Evolutionary conservation across 169 alveolate genomes (phyloP), one percentile per base, ranked within the genome.

Genomic region (Cryptosporidium muris): DNA sequence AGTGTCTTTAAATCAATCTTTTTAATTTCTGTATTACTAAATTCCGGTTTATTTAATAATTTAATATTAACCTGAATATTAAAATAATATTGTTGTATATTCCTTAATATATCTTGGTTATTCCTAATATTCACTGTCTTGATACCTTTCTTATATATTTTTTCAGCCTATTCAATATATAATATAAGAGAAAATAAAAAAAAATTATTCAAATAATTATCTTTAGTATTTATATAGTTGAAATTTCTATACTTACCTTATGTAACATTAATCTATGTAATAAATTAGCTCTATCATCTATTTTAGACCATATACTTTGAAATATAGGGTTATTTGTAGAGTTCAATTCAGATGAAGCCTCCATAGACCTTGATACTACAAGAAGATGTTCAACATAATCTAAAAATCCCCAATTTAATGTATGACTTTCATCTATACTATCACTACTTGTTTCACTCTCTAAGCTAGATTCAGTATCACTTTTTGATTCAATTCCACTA

Each of bases 401-500:
- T 16, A 74, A 45, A 16, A 74, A 74, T 3, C 85, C 68, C 85
- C 85, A 74, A 58, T 74, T 68, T 68, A 74, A 58, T 4, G 85
- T 74, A 40, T 62, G 52, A 42, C 85, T 74, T 25, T 58, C 37
- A 14, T 58, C 85, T n/a, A 58, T 68, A 62, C 85, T 74, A 34
- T 74, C 85, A 58, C 60, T 68, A 74, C 60, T 68, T 12, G 65
- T 58, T 12, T 63, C 63, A 16, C 60, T 68, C 40, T 74, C 85
- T 9, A 51, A 51, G 16, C 74, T 74, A 12, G n/a, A 42, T 8
- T 68, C 85, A 5, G 85, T 74, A 36, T 74, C 85, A 34, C 85
- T 74, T 25, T 34, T 14, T 40, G 85, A 58, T 8, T 74, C 68
- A 38, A 51, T 58, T 25, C 25, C 0, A 25, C 25, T 25, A 25